Conservation (phyloP, 208 protist genomes). For the Leptomonas seymouri region DNA sequence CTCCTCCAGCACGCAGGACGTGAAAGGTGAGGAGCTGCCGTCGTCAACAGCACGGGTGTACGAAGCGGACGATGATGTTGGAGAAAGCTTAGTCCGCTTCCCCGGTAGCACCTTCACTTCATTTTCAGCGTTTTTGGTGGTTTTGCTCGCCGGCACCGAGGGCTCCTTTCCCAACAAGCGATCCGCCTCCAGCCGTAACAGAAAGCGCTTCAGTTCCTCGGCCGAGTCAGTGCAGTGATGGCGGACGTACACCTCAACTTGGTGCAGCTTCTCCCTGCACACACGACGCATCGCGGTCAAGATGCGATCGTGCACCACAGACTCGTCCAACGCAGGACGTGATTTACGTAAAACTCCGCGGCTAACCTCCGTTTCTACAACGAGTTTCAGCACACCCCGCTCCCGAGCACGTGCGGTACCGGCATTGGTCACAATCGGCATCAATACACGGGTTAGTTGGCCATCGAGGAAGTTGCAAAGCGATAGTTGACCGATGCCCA, state of each 20-base stretch:
- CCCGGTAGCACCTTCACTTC: not conserved
- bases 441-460: conserved; percentile 1
- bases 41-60: not conserved
- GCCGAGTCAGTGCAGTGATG: conserved; percentile 3
- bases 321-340: not conserved
- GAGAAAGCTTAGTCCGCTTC: not conserved
- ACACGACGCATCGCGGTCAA: not conserved
- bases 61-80: not conserved
- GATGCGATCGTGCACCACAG: conserved; percentile 5
- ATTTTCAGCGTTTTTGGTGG: not conserved
- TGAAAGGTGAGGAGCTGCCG: conserved; percentile 1
- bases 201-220: conserved; percentile 3
- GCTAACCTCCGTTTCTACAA: not conserved
- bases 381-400: conserved; percentile 30
- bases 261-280: conserved; percentile 3
- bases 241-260: conserved; percentile 9
- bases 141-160: not conserved
- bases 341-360: not conserved
- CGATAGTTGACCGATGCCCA: conserved; percentile 43
- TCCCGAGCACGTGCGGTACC: conserved; percentile 39
- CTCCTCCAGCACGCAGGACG: not conserved
- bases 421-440: conserved; percentile 41
- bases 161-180: not conserved
- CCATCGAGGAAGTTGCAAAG: conserved; percentile 24
- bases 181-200: not conserved